Base-by-base conservation (phyloP, 805 yeast species). In the Suhomyces pyralidae region DNA sequence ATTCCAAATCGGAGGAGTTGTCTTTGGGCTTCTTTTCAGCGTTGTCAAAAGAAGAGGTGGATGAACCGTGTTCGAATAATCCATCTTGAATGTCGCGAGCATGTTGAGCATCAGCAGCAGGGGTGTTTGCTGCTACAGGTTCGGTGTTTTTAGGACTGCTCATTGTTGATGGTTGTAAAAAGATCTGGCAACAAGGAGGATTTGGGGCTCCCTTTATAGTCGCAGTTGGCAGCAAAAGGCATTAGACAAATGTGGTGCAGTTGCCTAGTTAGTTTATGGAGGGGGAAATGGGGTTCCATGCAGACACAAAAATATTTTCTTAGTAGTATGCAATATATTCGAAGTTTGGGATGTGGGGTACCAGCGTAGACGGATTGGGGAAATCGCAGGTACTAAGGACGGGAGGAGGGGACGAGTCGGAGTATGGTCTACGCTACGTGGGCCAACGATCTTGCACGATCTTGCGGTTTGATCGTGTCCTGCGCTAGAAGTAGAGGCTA, bases 1-100 rank as follows among this genome's bases (percentile, higher is more conserved):
- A 51, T 26, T 51, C 53, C 22, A 40, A 36, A 32, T 51, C 50
- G 17, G 46, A 45, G 17, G 46, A 45, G 24, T 28, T 26, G 17
- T 44, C 46, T n/a, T 42, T 46, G 24, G 30, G 45, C 45, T 59
- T 61, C 28, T 55, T 58, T 10, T 55, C 58, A 14, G 28, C 40
- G 24, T 38, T 38, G 24, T 38, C 42, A n/a, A 50, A 40, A 10
- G 57, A 52, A 3, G 60, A 55, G 10, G 57, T 43, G 24, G 63
- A 53, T 24, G 51, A 47, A 24, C 24, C 48, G 44, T 57, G 52
- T 36, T 56, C 57, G 45, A 59, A 54, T 19, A 59, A 50, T 7
- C 62, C 62, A 7, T 54, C 58, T 9, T 48, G 54, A 28, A 25
- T 14, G 15, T 38, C 42, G 14, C 9, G 42, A n/a, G 42, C 42